Conservation (phyloP, 1,139 yeast genomes). For the Yamadazyma diospyri region DNA sequence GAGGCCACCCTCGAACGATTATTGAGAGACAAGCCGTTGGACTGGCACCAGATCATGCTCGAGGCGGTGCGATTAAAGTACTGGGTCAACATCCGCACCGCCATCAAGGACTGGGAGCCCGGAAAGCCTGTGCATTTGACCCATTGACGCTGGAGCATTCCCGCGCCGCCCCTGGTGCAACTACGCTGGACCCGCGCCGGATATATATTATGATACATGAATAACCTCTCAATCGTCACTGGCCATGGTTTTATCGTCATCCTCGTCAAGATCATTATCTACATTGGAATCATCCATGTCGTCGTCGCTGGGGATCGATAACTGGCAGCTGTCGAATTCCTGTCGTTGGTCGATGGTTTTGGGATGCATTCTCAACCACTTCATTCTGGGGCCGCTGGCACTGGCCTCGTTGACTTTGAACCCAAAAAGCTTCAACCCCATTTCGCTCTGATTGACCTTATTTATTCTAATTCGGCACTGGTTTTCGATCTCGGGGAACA, state of each 20-base stretch:
- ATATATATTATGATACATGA: constrained; percentile 7
- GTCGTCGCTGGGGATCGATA: constrained; percentile 46
- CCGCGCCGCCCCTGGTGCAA: no score
- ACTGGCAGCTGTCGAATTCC: constrained; percentile 64
- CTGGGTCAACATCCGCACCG: constrained; percentile 76
- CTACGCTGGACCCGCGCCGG: no score
- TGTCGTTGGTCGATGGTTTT: constrained; percentile 51
- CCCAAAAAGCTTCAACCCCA: constrained; percentile 81
- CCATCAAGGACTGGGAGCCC: constrained; percentile 75
- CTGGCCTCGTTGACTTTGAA: constrained; percentile 76
- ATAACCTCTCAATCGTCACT: constrained; percentile 25
- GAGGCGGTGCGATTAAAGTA: constrained; percentile 75
- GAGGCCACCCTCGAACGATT: constrained; percentile 30
- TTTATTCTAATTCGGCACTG: constrained; percentile 47
- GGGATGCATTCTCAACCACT: constrained; percentile 85
- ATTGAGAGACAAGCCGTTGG: constrained; percentile 31
- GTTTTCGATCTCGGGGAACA: constrained; percentile 75
- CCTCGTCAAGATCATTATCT: constrained; percentile 23
- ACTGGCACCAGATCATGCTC: constrained; percentile 57
- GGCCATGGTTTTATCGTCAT: constrained; percentile 44
- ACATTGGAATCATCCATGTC: constrained; percentile 25
- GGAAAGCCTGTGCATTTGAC: constrained; percentile 64
- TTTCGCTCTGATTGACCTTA: constrained; percentile 51
- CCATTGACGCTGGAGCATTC: constrained; percentile 46
- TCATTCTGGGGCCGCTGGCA: constrained; percentile 87